phyloP scores from a whole-genome alignment of 2,329 filamentous ascomycete species.

The Hansfordia pulvinata region DNA sequence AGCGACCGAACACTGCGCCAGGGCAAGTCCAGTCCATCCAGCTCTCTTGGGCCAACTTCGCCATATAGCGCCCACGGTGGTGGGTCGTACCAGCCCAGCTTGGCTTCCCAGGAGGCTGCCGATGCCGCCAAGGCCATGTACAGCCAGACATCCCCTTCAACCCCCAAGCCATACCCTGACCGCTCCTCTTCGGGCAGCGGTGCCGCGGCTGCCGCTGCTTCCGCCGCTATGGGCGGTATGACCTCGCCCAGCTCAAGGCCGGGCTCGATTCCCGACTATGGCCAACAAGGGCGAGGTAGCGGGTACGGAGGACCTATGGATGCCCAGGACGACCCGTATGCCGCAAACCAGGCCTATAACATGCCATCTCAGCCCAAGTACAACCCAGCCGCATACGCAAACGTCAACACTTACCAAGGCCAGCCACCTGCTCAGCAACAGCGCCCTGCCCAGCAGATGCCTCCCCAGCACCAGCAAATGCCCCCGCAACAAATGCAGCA shows the following conservation, averaged over 20 bases:
- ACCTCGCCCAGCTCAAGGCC: constrained; percentile 24
- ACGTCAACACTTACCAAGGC: constrained; percentile 35
- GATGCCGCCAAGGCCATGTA: constrained; percentile 55
- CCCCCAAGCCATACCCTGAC: constrained; percentile 35
- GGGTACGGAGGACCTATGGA: constrained; percentile 11
- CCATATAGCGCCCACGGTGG: constrained; percentile 11
- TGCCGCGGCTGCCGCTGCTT: constrained; percentile 41
- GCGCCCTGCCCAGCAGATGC: constrained; percentile 12
- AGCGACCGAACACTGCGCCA: constrained; percentile 52
- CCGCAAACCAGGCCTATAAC: constrained; percentile 12
- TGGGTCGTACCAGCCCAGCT: constrained; percentile 16
- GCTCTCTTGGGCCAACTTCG: constrained; percentile 16
- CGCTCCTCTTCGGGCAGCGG: constrained; percentile 37
- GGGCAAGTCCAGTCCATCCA: constrained; percentile 30
- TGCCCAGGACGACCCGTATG: constrained; percentile 16
- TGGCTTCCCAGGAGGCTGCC: constrained; percentile 37
- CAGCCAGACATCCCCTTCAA: constrained; percentile 36
- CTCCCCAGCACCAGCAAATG: constrained; percentile 11
- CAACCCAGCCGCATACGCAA: constrained; percentile 66
- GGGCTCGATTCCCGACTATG: constrained; percentile 11
- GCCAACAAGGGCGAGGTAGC: no score
- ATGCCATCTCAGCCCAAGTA: constrained; percentile 45
- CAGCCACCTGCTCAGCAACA: constrained; percentile 23
- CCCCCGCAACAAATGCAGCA: constrained; percentile 14
- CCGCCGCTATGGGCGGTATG: constrained; percentile 40